Evolutionary conservation across 495 filamentous ascomycete genomes (phyloP), one percentile per base, ranked within the genome.

Genomic region (Penicillium cataractarum): DNA sequence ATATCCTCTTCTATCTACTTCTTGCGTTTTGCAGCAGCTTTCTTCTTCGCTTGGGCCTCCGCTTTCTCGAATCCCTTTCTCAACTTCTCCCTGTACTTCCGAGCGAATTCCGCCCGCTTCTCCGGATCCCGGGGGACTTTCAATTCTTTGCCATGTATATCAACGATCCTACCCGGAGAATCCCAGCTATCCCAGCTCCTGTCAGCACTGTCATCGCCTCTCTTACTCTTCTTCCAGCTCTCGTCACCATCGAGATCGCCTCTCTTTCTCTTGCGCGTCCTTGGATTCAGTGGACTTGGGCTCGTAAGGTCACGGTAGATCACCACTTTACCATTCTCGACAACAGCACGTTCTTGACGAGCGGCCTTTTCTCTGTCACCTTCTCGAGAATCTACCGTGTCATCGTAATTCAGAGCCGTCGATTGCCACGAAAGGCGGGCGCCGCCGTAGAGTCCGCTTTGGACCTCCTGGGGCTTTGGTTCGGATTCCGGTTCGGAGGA

Each of bases 341-440:
- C 51, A 54, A 54, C 52, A 35, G 32, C 52, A 55, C 12, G 33
- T 52, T 52, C 24, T n/a, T 51, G 17, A 26, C 13, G 10, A 19
- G 49, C 12, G 49, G 12, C 12, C 7, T 2, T 31, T 51, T 27
- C 24, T 29, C 29, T 3, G 49, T 44, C 40, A 6, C 15, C 26
- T 50, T 13, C 10, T n/a, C 3, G 39, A n/a, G n/a, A 19, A 7
- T n/a, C n/a, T 19, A 4, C 5, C 32, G 32, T 33, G 9, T 33
- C 32, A 10, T 1, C 32, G 32, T 10, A 10, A 4, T 39, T 0
- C 3, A 0, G 15, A 3, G 35, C 15, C 17, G 32, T n/a, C n/a
- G n/a, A n/a, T n/a, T n/a, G n/a, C n/a, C n/a, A n/a, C n/a, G n/a
- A n/a, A n/a, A n/a, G n/a, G n/a, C n/a, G n/a, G n/a, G n/a, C n/a